Percentiles rank a stretch among this genome's conserved stretches.
Conservation (phyloP, 2,329 filamentous ascomycete species). For the Aspergillus pseudoviridinutans region DNA sequence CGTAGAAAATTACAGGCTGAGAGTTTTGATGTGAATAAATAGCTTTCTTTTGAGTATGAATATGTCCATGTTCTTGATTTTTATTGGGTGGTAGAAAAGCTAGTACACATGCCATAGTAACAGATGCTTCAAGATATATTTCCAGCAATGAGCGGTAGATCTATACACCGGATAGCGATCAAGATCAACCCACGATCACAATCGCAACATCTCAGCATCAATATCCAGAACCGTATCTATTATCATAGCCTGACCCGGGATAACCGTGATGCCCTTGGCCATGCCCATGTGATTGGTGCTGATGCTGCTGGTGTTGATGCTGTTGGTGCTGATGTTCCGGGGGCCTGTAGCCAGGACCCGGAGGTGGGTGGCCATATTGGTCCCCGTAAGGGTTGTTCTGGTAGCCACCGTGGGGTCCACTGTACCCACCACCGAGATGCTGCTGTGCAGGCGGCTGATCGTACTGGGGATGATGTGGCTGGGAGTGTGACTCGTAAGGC, state of each 20-base stretch:
- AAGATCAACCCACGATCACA: not conserved
- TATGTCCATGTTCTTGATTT: not conserved
- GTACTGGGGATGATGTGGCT: conserved; percentile 5
- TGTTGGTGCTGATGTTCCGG: conserved; percentile 4
- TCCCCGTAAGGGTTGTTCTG: not conserved
- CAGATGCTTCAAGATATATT: not conserved
- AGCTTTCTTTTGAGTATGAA: not conserved
- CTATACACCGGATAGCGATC: not conserved
- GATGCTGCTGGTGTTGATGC: conserved; percentile 2
- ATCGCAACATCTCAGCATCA: not conserved
- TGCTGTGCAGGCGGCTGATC: not conserved
- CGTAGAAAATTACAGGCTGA: not conserved
- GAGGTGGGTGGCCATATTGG: conserved; percentile 3
- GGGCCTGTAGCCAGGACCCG: not conserved
- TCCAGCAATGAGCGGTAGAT: not conserved
- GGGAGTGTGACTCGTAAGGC: conserved; percentile 2
- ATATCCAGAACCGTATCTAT: not conserved
- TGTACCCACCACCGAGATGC: not conserved
- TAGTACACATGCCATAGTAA: not conserved
- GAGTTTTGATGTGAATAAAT: not conserved
- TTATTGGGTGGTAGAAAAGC: not conserved
- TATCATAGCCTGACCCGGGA: not conserved
- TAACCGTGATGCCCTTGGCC: not conserved
- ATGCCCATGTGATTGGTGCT: not conserved
- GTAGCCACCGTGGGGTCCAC: not conserved